These are phyloP conservation scores for Abrus pulchellus DNA, from an alignment of 306 rosid species.

Conservation along the genomic window DNA sequence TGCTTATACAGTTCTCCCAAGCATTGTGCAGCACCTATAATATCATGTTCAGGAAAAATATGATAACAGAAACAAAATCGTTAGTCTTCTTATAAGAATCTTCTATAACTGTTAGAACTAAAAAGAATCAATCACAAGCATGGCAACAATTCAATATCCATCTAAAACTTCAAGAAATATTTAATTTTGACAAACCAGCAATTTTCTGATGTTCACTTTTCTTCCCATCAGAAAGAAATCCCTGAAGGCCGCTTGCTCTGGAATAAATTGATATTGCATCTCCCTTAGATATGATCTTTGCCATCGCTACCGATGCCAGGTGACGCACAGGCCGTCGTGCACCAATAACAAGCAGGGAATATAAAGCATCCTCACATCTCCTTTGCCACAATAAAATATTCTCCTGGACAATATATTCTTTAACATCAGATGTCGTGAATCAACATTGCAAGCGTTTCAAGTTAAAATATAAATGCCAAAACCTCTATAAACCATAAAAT, in stretches of 20 bases:
- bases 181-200: conserved; percentile 72
- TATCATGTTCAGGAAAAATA: conserved; percentile 43
- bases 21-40: conserved; percentile 89
- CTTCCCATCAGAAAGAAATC: conserved; percentile 93
- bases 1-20: conserved; percentile 89
- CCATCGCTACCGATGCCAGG: conserved; percentile 93
- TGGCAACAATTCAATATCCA: conserved; percentile 38
- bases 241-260: conserved; percentile 95
- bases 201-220: conserved; percentile 84
- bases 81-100: conserved; percentile 29
- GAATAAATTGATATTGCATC: conserved; percentile 91
- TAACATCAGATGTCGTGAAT: conserved; percentile 32
- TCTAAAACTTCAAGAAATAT: conserved; percentile 39
- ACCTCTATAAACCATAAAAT: neutral
- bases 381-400: conserved; percentile 93
- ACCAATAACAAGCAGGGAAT: conserved; percentile 84
- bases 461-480: conserved; percentile 14
- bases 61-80: neutral
- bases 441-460: conserved; percentile 1
- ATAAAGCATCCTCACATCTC: conserved; percentile 93
- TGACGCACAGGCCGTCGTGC: conserved; percentile 98
- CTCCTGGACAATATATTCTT: conserved; percentile 64
- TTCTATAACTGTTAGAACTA: conserved; percentile 30
- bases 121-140: conserved; percentile 37
- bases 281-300: conserved; percentile 85